Evolutionary conservation across 2,329 filamentous ascomycete genomes (phyloP), one percentile per base, ranked within the genome.

Genomic region (Leptodontidium sp.): DNA sequence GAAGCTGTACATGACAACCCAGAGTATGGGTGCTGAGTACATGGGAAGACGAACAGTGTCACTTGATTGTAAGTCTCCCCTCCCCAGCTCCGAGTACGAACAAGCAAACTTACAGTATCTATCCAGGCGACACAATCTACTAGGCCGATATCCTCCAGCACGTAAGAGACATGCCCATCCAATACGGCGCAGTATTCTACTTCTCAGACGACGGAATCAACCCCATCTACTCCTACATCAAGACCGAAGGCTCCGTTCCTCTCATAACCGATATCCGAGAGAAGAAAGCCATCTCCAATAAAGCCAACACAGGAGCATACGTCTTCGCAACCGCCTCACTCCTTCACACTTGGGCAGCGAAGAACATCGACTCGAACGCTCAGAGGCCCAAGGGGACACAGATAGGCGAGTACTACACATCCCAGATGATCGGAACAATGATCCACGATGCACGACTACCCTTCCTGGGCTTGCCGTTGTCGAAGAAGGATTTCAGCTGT

Each of bases 141-240:
- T 78, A 76, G 77, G 74, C 72, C 49, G 76, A 78, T 47, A 71
- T 78, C 38, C 75, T 78, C 3, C 68, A 73, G 49, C 63, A 75
- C 14, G 71, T 63, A 14, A 49, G 65, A 4, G 52, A 67, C 38
- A 53, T 63, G 12, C 65, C 65, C 24, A 15, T 50, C 15, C 45
- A 52, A 29, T 61, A 57, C 21, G 65, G 65, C n/a, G 65, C 65
- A 9, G 58, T 67, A 9, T 67, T 67, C 38, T 63, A 67, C 43
- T 67, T 67, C 65, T 50, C 65, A 9, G 65, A 63, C 26, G 49
- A 75, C 38, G 74, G 77, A 32, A 67, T 73, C 62, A 75, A 75
- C 62, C 76, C 76, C 38, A 77, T 77, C 66, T 78, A 75, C 69
- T 78, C 76, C 3, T 77, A 78, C 68, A 76, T 76, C 61, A 75